phyloP scores from a whole-genome alignment of 1,284 basidiomycete species.

The Psilocybe mexicana region DNA sequence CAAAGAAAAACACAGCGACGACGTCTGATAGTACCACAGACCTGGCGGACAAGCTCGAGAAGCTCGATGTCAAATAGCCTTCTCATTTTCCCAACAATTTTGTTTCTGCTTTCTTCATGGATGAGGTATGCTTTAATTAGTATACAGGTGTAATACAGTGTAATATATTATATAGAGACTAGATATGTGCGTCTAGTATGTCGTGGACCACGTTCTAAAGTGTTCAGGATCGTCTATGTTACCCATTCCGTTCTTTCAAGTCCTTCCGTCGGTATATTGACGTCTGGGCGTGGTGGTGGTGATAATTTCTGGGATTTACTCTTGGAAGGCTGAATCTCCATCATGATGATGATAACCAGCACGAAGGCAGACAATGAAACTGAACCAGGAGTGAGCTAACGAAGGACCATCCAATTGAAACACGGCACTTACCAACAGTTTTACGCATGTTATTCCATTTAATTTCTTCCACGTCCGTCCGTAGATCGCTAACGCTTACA shows the following conservation, averaged over 20 bases:
- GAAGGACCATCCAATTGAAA: background rate
- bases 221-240: conserved; percentile 20
- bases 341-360: conserved; percentile 61
- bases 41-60: conserved; percentile 32
- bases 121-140: conserved; percentile 19
- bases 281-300: conserved; percentile 22
- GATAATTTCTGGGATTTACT: conserved; percentile 31
- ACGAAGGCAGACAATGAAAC: conserved; percentile 67
- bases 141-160: conserved; percentile 34
- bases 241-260: conserved; percentile 28
- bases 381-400: conserved; percentile 28
- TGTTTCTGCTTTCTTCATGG: conserved; percentile 9
- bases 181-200: conserved; percentile 14
- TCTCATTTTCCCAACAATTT: background rate
- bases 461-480: conserved; percentile 84
- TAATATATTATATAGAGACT: conserved; percentile 20
- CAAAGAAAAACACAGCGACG: background rate
- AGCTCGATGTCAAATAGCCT: conserved; percentile 29
- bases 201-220: background rate
- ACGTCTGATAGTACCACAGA: conserved; percentile 20
- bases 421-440: conserved; percentile 67
- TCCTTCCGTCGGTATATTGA: conserved; percentile 26
- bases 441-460: conserved; percentile 92
- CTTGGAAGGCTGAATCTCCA: conserved; percentile 60
- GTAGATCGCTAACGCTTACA: conserved; percentile 81